Evolutionary conservation across 176 grass and related monocot genomes (phyloP).

Genomic region (Hyparrhenia diplandra): DNA sequence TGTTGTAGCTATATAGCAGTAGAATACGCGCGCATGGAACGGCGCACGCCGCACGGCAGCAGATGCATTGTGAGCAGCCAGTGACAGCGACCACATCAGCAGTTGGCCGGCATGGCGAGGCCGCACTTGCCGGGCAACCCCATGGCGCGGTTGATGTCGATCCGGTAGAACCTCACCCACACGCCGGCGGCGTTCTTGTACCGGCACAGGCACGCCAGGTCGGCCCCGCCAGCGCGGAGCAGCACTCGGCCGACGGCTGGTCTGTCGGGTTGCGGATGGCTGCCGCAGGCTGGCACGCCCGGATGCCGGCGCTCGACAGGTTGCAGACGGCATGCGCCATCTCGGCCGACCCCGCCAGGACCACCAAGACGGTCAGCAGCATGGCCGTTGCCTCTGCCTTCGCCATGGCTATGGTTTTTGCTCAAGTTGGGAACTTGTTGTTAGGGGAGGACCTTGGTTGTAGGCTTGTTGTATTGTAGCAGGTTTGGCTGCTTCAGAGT

Average conservation of each 20-base stretch:
- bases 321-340: too few species aligned
- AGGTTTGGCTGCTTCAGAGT: not conserved
- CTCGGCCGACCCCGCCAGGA: too few species aligned
- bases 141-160: slow-evolving; percentile 59
- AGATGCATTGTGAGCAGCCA: too few species aligned
- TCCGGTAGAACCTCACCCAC: slow-evolving; percentile 29
- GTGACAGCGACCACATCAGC: not conserved
- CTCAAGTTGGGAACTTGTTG: not conserved
- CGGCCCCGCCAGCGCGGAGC: slow-evolving; percentile 28
- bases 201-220: slow-evolving; percentile 54
- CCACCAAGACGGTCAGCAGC: too few species aligned
- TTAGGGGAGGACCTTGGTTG: not conserved
- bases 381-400: too few species aligned
- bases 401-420: not conserved
- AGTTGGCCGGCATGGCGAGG: slow-evolving; percentile 31
- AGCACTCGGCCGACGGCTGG: slow-evolving; percentile 34
- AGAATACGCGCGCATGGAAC: too few species aligned
- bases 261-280: slow-evolving; percentile 24
- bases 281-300: too few species aligned
- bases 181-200: slow-evolving; percentile 27
- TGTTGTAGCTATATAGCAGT: too few species aligned
- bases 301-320: too few species aligned
- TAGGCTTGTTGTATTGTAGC: not conserved
- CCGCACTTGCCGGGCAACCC: slow-evolving; percentile 48
- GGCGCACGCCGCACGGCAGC: too few species aligned